These are phyloP conservation scores for Pichia cabralensis DNA, from an alignment of 805 yeast genomes.

Conservation along the genomic window DNA sequence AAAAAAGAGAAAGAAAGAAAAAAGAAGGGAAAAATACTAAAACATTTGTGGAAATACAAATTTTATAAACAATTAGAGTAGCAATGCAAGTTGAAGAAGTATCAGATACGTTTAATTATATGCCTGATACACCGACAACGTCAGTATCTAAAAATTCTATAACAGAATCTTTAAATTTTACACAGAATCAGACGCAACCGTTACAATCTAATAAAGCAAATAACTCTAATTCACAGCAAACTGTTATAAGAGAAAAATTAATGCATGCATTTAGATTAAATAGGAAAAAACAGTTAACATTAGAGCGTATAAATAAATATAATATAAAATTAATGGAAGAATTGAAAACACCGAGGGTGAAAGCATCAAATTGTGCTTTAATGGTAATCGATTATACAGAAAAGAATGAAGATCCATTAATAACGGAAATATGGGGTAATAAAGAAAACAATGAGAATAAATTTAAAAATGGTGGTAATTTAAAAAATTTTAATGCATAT, in stretches of 20 bases:
- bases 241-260: constrained; percentile 7
- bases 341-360: constrained; percentile 45
- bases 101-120: no score
- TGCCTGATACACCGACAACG: no score
- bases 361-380: constrained; percentile 53
- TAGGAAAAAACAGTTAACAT: constrained; percentile 35
- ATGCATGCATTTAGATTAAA: constrained; percentile 34
- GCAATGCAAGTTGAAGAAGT: no score
- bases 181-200: no score
- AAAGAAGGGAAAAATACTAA: no score
- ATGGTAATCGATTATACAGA: constrained; percentile 34
- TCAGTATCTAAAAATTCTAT: no score
- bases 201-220: no score
- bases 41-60: no score
- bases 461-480: constrained; percentile 1
- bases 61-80: no score
- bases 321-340: constrained; percentile 43
- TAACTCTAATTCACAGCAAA: neutral
- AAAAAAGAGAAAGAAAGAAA: no score
- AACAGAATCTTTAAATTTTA: no score
- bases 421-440: constrained; percentile 35
- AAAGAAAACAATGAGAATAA: constrained; percentile 2
- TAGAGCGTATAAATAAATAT: constrained; percentile 50
- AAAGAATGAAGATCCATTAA: constrained; percentile 35
- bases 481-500: neutral